Percentiles rank a stretch among this genome's conserved stretches.
These are phyloP conservation scores for Bryoglossum gracile DNA, from an alignment of 495 filamentous ascomycete genomes.

Conservation along the genomic window DNA sequence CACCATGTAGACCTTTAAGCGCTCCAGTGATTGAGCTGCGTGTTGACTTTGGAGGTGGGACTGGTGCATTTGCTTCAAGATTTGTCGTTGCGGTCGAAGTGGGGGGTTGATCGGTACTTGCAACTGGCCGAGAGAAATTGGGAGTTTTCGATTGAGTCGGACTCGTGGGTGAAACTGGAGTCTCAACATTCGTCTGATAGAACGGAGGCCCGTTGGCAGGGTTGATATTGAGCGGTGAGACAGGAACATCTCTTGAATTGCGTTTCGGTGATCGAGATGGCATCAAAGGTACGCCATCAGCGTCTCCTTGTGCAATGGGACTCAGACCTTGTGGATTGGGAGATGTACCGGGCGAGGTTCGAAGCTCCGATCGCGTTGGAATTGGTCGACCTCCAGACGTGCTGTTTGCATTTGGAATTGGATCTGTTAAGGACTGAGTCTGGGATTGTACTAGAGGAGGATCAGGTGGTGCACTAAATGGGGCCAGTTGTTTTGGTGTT, in stretches of 20 bases:
- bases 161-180: neutral
- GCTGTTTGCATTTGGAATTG: neutral
- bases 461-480: neutral
- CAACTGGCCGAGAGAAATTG: conserved; percentile 7
- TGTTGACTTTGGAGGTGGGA: neutral
- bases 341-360: neutral
- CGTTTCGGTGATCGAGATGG: conserved; percentile 7
- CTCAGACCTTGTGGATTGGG: neutral
- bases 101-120: neutral
- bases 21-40: conserved; percentile 1
- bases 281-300: neutral
- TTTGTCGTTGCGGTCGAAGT: neutral
- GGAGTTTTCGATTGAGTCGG: conserved; percentile 1
- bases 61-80: neutral
- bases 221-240: conserved; percentile 8
- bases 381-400: conserved; percentile 7
- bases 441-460: neutral
- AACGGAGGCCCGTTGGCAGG: neutral
- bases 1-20: conserved; percentile 12
- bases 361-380: conserved; percentile 10
- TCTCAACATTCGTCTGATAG: neutral
- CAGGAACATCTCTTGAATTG: conserved; percentile 7
- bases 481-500: conserved; percentile 4
- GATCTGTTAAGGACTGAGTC: neutral
- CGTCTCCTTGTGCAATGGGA: neutral